phyloP scores from a whole-genome alignment of 305 asterid species.

The Fraxinus dipetala region DNA sequence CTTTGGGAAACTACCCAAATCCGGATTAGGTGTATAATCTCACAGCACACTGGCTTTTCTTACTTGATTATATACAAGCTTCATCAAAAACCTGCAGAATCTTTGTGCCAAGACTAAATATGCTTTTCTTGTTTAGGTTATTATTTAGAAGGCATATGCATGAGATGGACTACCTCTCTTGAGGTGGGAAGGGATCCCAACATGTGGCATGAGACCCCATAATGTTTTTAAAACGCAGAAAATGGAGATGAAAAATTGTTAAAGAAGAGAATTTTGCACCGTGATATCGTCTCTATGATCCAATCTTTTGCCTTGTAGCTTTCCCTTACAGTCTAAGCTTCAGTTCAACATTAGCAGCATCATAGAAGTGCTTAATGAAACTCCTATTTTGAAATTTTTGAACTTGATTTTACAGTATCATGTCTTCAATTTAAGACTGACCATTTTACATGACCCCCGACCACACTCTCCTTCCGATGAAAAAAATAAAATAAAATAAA shows the following conservation, averaged over 20 bases:
- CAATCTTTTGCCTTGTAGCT: not conserved
- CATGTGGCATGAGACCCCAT: not conserved
- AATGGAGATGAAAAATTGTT: not conserved
- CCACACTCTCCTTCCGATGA: not conserved
- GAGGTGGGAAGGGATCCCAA: not conserved
- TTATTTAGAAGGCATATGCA: not conserved
- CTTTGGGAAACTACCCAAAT: not conserved
- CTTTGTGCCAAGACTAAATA: not conserved
- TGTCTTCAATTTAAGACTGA: not conserved
- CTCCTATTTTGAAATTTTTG: not conserved
- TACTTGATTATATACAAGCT: not conserved
- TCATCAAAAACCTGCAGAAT: not conserved
- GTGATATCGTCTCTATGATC: conserved; percentile 8
- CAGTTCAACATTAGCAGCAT: not conserved
- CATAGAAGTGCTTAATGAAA: not conserved
- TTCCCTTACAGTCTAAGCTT: not conserved
- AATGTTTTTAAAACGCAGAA: not conserved
- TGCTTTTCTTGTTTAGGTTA: not conserved
- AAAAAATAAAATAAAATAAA: no score
- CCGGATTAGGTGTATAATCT: not conserved
- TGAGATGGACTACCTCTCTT: not conserved
- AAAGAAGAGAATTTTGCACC: not conserved
- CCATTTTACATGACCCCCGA: not conserved
- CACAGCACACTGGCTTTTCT: not conserved
- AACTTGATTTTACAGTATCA: not conserved